phyloP scores from a whole-genome alignment of 768 basidiomycete genomes.

The Tulasnella calospora region DNA sequence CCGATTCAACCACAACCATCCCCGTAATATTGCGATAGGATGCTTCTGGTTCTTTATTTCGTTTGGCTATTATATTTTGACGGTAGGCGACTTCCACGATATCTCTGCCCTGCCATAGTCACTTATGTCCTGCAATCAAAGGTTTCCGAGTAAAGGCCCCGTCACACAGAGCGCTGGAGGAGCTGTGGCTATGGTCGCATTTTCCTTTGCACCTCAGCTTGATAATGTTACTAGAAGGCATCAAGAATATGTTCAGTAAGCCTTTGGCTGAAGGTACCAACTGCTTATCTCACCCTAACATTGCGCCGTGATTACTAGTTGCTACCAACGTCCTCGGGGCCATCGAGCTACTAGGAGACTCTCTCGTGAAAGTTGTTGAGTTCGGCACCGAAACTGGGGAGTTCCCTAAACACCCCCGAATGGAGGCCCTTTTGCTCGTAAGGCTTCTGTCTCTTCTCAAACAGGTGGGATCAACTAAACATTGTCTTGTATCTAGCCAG shows the following conservation, averaged over 20 bases:
- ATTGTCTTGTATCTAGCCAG: not conserved
- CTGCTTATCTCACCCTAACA: not conserved
- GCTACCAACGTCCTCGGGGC: not conserved
- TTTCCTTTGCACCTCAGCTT: not conserved
- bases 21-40: not conserved
- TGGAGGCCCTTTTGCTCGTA: not conserved
- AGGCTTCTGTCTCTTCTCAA: not conserved
- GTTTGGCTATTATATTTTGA: not conserved
- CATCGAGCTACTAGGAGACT: not conserved
- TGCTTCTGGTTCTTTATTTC: not conserved
- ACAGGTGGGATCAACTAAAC: not conserved
- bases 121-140: not conserved
- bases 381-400: not conserved
- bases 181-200: not conserved
- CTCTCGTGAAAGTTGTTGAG: not conserved
- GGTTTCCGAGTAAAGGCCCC: not conserved
- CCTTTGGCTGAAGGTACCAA: not conserved
- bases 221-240: not conserved
- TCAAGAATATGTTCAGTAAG: slow-evolving; percentile 1
- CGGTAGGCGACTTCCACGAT: not conserved
- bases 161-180: not conserved
- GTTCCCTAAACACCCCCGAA: not conserved
- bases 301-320: not conserved
- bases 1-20: not conserved
- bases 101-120: not conserved